Evolutionary conservation across 2,329 filamentous ascomycete species (phyloP).

Genomic region (Neopestalotiopsis rosae): DNA sequence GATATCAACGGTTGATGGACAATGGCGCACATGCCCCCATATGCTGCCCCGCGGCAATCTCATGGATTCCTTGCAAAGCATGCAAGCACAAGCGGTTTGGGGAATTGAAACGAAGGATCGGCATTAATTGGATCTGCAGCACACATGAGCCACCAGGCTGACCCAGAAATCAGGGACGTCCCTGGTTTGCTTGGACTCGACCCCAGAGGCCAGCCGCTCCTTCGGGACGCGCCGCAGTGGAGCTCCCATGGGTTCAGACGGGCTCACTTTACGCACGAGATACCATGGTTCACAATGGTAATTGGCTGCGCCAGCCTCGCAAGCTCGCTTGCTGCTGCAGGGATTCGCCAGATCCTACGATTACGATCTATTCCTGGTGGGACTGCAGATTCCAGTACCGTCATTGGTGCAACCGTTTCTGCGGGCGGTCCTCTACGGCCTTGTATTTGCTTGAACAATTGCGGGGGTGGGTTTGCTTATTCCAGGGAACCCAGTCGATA

Average conservation of each 20-base stretch:
- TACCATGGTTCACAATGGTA: not conserved
- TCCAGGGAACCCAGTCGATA: not conserved
- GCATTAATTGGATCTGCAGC: not conserved
- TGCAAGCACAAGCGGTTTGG: not conserved
- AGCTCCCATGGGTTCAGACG: not conserved
- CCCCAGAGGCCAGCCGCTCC: not conserved
- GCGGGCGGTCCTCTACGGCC: not conserved
- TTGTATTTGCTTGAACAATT: not conserved
- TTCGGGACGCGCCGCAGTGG: constrained; percentile 4
- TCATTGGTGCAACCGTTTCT: not conserved
- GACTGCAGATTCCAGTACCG: not conserved
- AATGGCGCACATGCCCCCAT: not conserved
- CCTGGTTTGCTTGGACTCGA: not conserved
- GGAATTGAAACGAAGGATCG: not conserved
- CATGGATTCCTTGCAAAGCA: not conserved
- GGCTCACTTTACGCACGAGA: not conserved
- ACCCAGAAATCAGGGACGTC: constrained; percentile 7
- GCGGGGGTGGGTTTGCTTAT: not conserved
- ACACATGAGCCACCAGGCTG: not conserved
- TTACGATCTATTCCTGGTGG: not conserved
- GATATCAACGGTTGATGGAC: constrained; percentile 1
- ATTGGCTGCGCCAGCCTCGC: not conserved
- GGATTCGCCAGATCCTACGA: not conserved
- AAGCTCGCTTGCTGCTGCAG: not conserved
- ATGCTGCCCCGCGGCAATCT: not conserved